phyloP scores from a whole-genome alignment of 2,329 filamentous ascomycete genomes.

The Monilinia fructigena region DNA sequence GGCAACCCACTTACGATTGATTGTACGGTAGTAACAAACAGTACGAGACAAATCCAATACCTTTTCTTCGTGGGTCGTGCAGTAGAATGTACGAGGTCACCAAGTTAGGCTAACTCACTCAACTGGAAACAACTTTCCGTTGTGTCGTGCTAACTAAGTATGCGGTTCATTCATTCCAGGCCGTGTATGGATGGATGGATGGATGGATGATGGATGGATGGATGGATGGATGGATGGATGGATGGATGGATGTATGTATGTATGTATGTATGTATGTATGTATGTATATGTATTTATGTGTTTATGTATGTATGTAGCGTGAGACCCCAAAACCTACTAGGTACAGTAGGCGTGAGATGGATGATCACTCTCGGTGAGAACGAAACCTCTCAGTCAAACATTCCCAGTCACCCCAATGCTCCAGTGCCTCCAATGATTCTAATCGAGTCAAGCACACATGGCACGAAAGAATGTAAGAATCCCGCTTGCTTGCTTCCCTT shows the following conservation, averaged over 20 bases:
- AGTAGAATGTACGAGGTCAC: background rate
- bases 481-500: constrained; percentile 1
- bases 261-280: too few species aligned
- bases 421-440: background rate
- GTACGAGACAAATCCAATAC: constrained; percentile 13
- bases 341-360: background rate
- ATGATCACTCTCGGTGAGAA: constrained; percentile 16
- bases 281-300: too few species aligned
- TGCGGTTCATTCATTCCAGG: background rate
- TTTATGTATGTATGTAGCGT: background rate
- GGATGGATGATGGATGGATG: too few species aligned
- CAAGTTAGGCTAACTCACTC: background rate
- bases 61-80: constrained; percentile 2
- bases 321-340: constrained; percentile 9
- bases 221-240: too few species aligned
- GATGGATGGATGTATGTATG: too few species aligned
- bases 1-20: constrained; percentile 14
- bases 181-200: too few species aligned
- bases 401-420: background rate
- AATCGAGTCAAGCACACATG: background rate
- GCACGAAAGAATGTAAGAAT: constrained; percentile 11
- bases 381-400: constrained; percentile 1
- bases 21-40: too few species aligned
- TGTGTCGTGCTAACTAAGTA: background rate
- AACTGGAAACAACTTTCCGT: constrained; percentile 5